Conservation (phyloP, 2,329 filamentous ascomycete species). For the Teratosphaeria viscida region DNA sequence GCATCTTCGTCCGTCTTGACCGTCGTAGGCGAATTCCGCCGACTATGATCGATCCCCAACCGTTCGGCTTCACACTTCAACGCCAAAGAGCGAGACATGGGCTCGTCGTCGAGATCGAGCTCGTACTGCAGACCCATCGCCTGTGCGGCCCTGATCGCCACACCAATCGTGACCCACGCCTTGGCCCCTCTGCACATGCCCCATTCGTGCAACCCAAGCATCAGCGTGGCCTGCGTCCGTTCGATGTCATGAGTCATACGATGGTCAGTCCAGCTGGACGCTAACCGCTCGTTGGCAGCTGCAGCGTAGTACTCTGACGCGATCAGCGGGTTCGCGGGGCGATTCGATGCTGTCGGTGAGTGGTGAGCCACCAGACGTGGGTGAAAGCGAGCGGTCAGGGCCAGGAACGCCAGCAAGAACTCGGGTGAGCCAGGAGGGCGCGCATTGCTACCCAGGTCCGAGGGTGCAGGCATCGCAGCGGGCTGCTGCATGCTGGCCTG, state of each 20-base stretch:
- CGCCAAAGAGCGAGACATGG: constrained; percentile 26
- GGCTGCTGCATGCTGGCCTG: constrained; percentile 17
- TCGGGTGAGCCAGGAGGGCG: constrained; percentile 44
- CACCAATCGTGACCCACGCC: constrained; percentile 58
- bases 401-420: constrained; percentile 55
- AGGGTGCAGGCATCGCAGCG: constrained; percentile 9
- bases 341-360: constrained; percentile 39
- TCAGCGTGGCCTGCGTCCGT: constrained; percentile 56
- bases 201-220: constrained; percentile 65
- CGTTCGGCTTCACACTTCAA: constrained; percentile 29
- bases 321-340: constrained; percentile 41
- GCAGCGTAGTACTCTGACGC: constrained; percentile 57
- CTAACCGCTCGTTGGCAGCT: constrained; percentile 43
- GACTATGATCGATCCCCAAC: constrained; percentile 18
- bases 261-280: constrained; percentile 37
- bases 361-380: constrained; percentile 45
- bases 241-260: constrained; percentile 46
- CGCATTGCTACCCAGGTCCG: constrained; percentile 10
- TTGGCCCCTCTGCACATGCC: constrained; percentile 51
- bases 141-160: constrained; percentile 49
- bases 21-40: constrained; percentile 19
- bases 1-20: constrained; percentile 23
- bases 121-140: constrained; percentile 51
- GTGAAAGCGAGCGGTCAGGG: constrained; percentile 60
- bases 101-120: constrained; percentile 32